Evolutionary conservation across 2,329 filamentous ascomycete species (phyloP), one percentile per base, ranked within the genome.

Genomic region (Basipetospora sp.): DNA sequence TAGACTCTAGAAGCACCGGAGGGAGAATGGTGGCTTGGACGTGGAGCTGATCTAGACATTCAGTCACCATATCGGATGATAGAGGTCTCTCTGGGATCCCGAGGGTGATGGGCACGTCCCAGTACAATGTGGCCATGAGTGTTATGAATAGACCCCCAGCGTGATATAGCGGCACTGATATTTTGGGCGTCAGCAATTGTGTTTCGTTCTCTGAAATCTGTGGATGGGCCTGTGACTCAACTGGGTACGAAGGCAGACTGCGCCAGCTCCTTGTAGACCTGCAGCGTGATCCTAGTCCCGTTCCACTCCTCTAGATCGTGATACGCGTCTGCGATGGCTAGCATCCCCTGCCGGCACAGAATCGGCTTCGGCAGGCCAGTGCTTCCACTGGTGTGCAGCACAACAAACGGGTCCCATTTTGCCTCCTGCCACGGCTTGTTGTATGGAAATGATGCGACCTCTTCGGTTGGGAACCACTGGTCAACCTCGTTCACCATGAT

Each of bases 311-410:
- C 48, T 1, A 52, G 27, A 3, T 48, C 34, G 17, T 51, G 52
- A 19, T 48, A 50, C 2, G 37, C 43, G 38, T 67, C 61, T 3
- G 38, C 42, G 14, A 57, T 45, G 2, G 57, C 50, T 11, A 60
- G 9, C 48, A 59, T 52, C 11, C 63, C 63, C 4, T 62, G 54
- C 4, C 47, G 47, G 15, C 52, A 46, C 8, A 61, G 43, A n/a
- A 68, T 53, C 2, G 63, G 63, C 45, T 64, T 66, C 0, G 64
- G 64, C 3, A 64, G 50, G 1, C 63, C 63, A 0, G 63, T 65
- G 30, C 56, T 63, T 5, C 64, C 64, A 37, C 59, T 64, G 1
- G 63, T 66, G 46, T 67, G 64, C 8, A 66, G 44, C 2, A 65
- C 52, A 3, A 55, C 31, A 3, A 59, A 37, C 0, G 63, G 62